Conservation (phyloP, 345 rosid species). For the Euphorbia tirucalli region DNA sequence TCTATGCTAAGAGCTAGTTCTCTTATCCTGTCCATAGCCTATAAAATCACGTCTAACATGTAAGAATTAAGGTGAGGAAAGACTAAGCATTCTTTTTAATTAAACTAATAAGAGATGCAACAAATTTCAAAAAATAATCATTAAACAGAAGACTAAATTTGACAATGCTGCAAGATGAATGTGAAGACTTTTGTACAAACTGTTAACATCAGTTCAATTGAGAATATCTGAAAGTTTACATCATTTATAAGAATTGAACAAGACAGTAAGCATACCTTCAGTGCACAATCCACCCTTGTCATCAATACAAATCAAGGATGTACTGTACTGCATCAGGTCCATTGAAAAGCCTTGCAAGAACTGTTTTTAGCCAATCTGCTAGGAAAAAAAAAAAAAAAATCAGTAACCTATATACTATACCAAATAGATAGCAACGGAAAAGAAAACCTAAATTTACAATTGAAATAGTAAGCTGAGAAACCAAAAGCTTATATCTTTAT, state of each 20-base stretch:
- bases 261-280: conserved; percentile 46
- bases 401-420: too few species aligned
- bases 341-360: conserved; percentile 88
- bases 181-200: not conserved
- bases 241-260: too few species aligned
- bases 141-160: not conserved
- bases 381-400: too few species aligned
- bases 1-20: too few species aligned
- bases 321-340: conserved; percentile 79
- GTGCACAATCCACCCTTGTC: conserved; percentile 92
- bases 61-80: too few species aligned
- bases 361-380: too few species aligned
- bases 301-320: conserved; percentile 78
- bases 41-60: too few species aligned
- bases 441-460: too few species aligned
- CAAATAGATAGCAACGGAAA: too few species aligned
- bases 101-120: not conserved
- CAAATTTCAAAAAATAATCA: not conserved
- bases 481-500: too few species aligned
- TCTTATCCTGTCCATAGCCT: too few species aligned
- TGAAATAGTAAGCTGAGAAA: too few species aligned
- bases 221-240: not conserved
- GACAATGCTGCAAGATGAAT: not conserved
- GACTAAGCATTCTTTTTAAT: conserved; percentile 19
- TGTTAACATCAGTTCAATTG: not conserved